phyloP scores from a whole-genome alignment of 441 rosid genomes.

The Dalechampia spathulata region DNA sequence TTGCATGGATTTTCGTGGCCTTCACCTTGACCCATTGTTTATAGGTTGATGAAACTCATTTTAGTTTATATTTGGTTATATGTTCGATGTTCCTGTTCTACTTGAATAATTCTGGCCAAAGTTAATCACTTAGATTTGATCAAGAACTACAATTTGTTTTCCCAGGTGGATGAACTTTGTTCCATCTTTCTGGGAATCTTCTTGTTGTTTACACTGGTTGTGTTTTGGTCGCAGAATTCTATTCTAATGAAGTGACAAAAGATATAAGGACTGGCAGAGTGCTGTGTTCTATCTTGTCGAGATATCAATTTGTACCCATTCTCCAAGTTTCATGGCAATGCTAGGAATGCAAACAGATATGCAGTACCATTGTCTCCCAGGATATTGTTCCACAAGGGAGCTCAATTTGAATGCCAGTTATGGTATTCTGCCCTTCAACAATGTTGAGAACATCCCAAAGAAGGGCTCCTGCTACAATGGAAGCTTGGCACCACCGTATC shows the following conservation, averaged over 20 bases:
- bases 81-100: not conserved
- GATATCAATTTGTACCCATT: not conserved
- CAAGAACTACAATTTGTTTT: no score
- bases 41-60: not conserved
- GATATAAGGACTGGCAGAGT: not conserved
- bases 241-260: constrained; percentile 7
- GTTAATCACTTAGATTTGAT: no score
- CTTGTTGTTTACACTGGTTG: not conserved
- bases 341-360: constrained; percentile 36
- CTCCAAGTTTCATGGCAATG: constrained; percentile 22
- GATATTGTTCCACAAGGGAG: constrained; percentile 29
- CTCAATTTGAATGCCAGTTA: constrained; percentile 29
- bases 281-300: not conserved
- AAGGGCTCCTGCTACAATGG: constrained; percentile 30
- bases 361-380: constrained; percentile 25
- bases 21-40: not conserved
- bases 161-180: not conserved
- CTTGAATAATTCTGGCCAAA: no score
- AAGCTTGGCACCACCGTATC: constrained; percentile 19
- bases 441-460: constrained; percentile 24
- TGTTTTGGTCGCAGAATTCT: constrained; percentile 21
- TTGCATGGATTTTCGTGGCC: not conserved
- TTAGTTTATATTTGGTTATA: not conserved
- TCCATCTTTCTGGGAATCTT: not conserved
- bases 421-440: constrained; percentile 28